A percentile compares a stretch with the other conserved stretches of the same genome.
Evolutionary conservation across 1,284 basidiomycete genomes (phyloP).

Genomic region (Sporisorium graminicola): DNA sequence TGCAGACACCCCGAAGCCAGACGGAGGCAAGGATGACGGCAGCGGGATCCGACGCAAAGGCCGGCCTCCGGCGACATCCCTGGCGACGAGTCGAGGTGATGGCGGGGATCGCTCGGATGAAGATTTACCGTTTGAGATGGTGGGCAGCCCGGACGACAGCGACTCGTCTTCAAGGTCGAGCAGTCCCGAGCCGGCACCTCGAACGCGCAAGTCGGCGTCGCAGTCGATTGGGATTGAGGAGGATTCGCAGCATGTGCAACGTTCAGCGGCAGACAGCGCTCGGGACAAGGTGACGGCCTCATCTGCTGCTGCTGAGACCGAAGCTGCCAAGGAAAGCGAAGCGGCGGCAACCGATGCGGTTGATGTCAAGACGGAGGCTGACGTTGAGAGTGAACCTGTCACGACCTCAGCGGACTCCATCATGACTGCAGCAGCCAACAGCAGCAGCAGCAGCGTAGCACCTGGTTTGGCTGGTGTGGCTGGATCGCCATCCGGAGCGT

Average conservation of each 20-base stretch:
- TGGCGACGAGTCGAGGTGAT: slow-evolving; percentile 19
- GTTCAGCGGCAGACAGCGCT: slow-evolving; percentile 36
- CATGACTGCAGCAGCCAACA: slow-evolving; percentile 15
- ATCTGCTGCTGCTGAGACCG: slow-evolving; percentile 26
- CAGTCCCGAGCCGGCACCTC: slow-evolving; percentile 40
- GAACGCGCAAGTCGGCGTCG: slow-evolving; percentile 41
- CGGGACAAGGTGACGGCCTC: slow-evolving; percentile 27
- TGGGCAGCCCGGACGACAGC: slow-evolving; percentile 61
- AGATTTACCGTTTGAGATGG: slow-evolving; percentile 63
- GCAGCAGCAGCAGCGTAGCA: slow-evolving; percentile 21
- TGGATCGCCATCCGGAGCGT: slow-evolving; percentile 60
- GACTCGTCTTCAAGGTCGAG: slow-evolving; percentile 49
- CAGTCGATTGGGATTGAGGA: slow-evolving; percentile 76
- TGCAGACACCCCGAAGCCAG: slow-evolving; percentile 50
- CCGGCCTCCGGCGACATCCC: slow-evolving; percentile 25
- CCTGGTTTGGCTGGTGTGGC: slow-evolving; percentile 54
- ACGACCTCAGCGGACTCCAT: slow-evolving; percentile 11
- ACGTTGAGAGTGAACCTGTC: slow-evolving; percentile 7
- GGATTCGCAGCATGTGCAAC: slow-evolving; percentile 64
- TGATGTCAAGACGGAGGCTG: slow-evolving; percentile 17
- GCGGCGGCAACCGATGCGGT: slow-evolving; percentile 4
- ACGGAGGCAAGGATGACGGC: slow-evolving; percentile 21
- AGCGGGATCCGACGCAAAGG: slow-evolving; percentile 24
- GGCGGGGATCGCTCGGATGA: slow-evolving; percentile 36
- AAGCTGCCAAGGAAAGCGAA: slow-evolving; percentile 22